Evolutionary conservation across 208 protist species (phyloP).

Genomic region (Acanthamoeba divionensis): DNA sequence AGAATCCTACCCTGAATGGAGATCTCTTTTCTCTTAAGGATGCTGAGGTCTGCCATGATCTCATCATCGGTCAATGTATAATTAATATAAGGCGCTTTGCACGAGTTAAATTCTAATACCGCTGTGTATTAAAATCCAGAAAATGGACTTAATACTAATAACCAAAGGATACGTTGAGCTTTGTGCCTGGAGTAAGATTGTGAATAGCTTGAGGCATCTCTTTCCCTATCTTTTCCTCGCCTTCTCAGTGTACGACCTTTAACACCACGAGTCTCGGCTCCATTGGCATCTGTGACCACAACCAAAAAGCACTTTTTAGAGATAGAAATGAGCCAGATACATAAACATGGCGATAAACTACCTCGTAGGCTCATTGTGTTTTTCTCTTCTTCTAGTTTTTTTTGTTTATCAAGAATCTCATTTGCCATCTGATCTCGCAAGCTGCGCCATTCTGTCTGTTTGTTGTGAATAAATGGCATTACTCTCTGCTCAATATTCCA

Average conservation of each 20-base stretch:
- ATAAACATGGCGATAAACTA: not conserved
- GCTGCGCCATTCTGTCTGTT: slow-evolving; percentile 28
- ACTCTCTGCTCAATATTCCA: not conserved
- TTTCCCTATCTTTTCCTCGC: not conserved
- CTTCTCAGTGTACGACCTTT: slow-evolving; percentile 30
- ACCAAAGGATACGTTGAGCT: slow-evolving; percentile 5
- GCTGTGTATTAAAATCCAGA: not conserved
- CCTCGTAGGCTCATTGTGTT: slow-evolving; percentile 49
- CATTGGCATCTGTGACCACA: not conserved
- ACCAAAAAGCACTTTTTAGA: not conserved
- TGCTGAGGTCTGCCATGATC: slow-evolving; percentile 2
- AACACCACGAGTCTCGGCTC: not conserved
- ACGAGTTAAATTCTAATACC: not conserved
- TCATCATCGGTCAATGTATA: slow-evolving; percentile 38
- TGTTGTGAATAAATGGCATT: not conserved
- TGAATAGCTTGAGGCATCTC: not conserved
- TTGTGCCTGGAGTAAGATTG: slow-evolving; percentile 19
- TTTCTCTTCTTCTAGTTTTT: slow-evolving; percentile 68
- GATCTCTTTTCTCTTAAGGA: slow-evolving; percentile 8
- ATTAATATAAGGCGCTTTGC: slow-evolving; percentile 25
- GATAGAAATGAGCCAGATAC: not conserved
- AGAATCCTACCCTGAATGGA: not conserved
- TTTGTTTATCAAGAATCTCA: slow-evolving; percentile 61
- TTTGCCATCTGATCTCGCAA: slow-evolving; percentile 64
- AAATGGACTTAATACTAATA: too few species aligned